Evolutionary conservation across 192 early-diverging fungal species (phyloP).

Genomic region (Spinellus fusiger): DNA sequence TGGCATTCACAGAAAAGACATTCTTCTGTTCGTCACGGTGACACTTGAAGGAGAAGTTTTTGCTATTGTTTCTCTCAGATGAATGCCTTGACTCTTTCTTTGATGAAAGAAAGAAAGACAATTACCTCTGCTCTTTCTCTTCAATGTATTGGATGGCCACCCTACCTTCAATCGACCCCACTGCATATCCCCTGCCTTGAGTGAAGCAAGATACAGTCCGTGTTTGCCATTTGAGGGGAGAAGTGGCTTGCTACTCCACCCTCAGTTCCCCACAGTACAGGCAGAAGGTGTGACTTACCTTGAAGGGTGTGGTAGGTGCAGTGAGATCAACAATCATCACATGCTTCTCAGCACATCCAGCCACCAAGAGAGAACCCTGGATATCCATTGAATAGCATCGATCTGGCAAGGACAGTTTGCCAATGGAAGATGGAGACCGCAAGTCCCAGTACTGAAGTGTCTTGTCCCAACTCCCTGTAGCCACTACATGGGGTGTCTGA

Average conservation of each 20-base stretch:
- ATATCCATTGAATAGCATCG: conserved; percentile 90
- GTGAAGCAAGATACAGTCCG: conserved; percentile 77
- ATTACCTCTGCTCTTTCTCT: conserved; percentile 60
- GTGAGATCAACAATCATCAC: conserved; percentile 74
- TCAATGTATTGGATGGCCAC: conserved; percentile 91
- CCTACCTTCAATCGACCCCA: conserved; percentile 93
- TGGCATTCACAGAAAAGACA: conserved; percentile 64
- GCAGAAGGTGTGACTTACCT: conserved; percentile 32
- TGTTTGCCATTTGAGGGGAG: conserved; percentile 84
- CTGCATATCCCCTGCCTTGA: conserved; percentile 72
- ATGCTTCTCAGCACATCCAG: conserved; percentile 88
- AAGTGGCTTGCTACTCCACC: conserved; percentile 22
- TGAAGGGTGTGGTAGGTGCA: conserved; percentile 71
- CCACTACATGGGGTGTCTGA: conserved; percentile 54
- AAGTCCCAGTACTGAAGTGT: conserved; percentile 96
- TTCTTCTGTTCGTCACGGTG: conserved; percentile 69
- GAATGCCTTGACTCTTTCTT: neutral
- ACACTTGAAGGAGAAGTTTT: conserved; percentile 92
- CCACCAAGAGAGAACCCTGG: conserved; percentile 72
- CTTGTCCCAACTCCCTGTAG: conserved; percentile 96
- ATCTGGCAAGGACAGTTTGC: conserved; percentile 72
- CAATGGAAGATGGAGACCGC: conserved; percentile 68
- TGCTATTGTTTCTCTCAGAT: conserved; percentile 32
- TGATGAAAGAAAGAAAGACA: neutral
- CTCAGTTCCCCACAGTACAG: neutral